phyloP scores from a whole-genome alignment of 495 filamentous ascomycete genomes.

The Recurvomyces mirabilis region DNA sequence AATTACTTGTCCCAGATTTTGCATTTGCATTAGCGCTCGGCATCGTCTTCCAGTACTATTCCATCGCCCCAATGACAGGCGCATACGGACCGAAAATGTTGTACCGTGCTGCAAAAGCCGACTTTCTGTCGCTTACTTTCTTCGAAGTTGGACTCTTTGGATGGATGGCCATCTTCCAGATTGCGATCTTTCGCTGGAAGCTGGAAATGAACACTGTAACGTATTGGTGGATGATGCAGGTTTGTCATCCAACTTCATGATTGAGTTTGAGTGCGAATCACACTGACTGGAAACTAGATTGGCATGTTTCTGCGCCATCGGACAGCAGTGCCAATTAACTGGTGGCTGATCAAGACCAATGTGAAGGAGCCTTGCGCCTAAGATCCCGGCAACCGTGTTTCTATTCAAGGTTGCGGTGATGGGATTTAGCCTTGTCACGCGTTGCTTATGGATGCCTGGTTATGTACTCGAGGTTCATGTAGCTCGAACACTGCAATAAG shows the following conservation, averaged over 20 bases:
- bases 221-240: slow-evolving; percentile 25
- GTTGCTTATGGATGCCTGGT: too few species aligned
- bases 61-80: slow-evolving; percentile 28
- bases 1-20: slow-evolving; percentile 20
- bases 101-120: slow-evolving; percentile 25
- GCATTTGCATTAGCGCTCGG: slow-evolving; percentile 27
- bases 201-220: slow-evolving; percentile 19
- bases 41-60: slow-evolving; percentile 31
- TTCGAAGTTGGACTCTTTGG: slow-evolving; percentile 29
- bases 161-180: slow-evolving; percentile 28
- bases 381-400: too few species aligned
- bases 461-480: too few species aligned
- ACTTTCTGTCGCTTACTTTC: slow-evolving; percentile 20
- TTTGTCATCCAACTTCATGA: too few species aligned
- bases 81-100: slow-evolving; percentile 23
- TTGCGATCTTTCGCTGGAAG: slow-evolving; percentile 20
- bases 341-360: slow-evolving; percentile 24
- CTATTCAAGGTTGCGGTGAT: too few species aligned
- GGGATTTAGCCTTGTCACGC: too few species aligned
- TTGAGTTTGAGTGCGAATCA: slow-evolving; percentile 24
- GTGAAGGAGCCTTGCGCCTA: slow-evolving; percentile 27
- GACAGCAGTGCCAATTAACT: slow-evolving; percentile 27
- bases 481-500: too few species aligned
- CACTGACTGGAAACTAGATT: slow-evolving; percentile 20
- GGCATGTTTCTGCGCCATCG: slow-evolving; percentile 25